Conservation (phyloP, 345 rosid genomes). For the Combretum micranthum region DNA sequence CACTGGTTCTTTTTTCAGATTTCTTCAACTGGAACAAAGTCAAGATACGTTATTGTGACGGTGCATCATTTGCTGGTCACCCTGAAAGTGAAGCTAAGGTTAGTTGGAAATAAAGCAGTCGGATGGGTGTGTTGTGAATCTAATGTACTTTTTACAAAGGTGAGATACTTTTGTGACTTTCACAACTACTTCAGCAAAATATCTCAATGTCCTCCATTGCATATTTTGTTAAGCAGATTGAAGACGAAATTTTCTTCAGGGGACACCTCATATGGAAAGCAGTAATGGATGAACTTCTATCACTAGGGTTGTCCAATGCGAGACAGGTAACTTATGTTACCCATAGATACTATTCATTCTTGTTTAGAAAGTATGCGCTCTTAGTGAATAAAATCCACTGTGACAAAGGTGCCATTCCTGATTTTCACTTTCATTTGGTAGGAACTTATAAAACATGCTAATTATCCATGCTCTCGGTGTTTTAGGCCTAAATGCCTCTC, state of each 20-base stretch:
- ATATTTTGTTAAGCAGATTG: slow-evolving; percentile 25
- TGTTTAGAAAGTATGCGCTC: not conserved
- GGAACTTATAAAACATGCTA: too few species aligned
- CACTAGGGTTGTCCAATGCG: slow-evolving; percentile 65
- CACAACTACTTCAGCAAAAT: not conserved
- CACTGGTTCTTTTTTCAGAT: slow-evolving; percentile 24
- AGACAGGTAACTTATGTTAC: slow-evolving; percentile 35
- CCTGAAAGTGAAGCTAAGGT: slow-evolving; percentile 79
- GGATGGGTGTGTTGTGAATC: too few species aligned
- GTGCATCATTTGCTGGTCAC: slow-evolving; percentile 83
- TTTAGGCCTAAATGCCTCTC: too few species aligned
- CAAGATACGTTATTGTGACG: slow-evolving; percentile 80
- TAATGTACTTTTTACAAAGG: not conserved
- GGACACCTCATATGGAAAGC: slow-evolving; percentile 97
- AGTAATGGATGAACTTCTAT: slow-evolving; percentile 58
- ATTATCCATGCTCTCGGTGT: too few species aligned
- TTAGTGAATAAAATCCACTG: too few species aligned
- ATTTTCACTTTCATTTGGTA: too few species aligned
- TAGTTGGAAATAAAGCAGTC: not conserved
- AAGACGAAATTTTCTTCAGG: slow-evolving; percentile 57
- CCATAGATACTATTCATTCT: not conserved
- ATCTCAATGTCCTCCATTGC: not conserved
- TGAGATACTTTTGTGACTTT: too few species aligned
- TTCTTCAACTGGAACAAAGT: slow-evolving; percentile 87
- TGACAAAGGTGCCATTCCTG: too few species aligned